Base-by-base conservation (phyloP, 768 basidiomycete species). In the Amylocystis lapponica region DNA sequence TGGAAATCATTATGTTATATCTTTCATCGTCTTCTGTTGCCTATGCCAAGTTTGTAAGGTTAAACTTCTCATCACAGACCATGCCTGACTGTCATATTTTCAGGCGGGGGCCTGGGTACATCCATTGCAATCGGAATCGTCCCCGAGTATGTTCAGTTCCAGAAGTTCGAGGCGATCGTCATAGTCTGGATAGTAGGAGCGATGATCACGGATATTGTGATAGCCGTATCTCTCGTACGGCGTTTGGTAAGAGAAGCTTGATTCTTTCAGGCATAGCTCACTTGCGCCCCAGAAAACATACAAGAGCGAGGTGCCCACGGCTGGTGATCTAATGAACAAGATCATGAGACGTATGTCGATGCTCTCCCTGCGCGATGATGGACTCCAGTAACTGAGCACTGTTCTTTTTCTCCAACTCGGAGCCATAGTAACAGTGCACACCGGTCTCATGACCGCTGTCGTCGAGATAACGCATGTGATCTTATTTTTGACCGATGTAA, bases 401-500 rank as follows among this genome's bases (percentile, higher is more conserved):
- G n/a, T 4, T 5, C 6, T 38, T 20, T 22, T 39, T n/a, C n/a
- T n/a, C n/a, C n/a, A n/a, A n/a, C n/a, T n/a, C n/a, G n/a, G n/a
- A n/a, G 12, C 8, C 4, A 11, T 37, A 68, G 67, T 66, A 34
- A 65, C 67, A 1, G 56, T 68, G 19, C 65, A 66, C 47, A 68
- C 66, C 8, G 67, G 67, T 22, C 45, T 66, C 29, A 46, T 66
- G 20, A 68, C 66, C 8, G 56, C 65, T 7, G 21, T 67, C 23
- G 57, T 61, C 27, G 66, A 66, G 3, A 56, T 58, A 7, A 39
- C 64, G 5, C 66, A 68, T 45, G 43, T 69, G 3, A 50, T 66
- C 4, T 49, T 61, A 29, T 69, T 58, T 46, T 55, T 67, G 11
- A 46, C 45, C 14, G 38, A 36, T 21, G 51, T 53, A 35, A 31